Percentiles rank a stretch among this genome's conserved stretches.
Evolutionary conservation across 2,329 filamentous ascomycete genomes (phyloP).

Genomic region (Curvularia sp.): DNA sequence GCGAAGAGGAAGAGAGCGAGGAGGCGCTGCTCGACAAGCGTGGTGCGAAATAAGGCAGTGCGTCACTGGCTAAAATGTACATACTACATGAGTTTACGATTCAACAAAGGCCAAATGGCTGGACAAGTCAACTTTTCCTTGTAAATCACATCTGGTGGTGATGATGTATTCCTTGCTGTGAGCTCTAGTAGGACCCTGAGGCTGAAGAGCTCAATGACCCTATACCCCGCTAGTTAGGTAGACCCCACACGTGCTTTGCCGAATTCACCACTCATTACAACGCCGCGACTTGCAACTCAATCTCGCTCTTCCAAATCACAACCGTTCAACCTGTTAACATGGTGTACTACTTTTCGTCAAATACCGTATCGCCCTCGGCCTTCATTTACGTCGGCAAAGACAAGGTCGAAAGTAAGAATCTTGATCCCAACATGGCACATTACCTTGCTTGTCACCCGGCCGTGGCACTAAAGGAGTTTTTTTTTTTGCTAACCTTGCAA

Average conservation of each 20-base stretch:
- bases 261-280: slow-evolving; percentile 33
- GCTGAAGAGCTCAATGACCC: slow-evolving; percentile 3
- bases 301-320: neutral
- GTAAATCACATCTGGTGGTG: neutral
- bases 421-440: neutral
- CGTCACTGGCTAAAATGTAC: neutral
- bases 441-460: neutral
- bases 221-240: slow-evolving; percentile 31
- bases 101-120: neutral
- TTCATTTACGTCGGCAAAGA: slow-evolving; percentile 98
- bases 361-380: slow-evolving; percentile 78
- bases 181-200: slow-evolving; percentile 11
- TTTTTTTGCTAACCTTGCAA: neutral
- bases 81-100: neutral
- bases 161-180: neutral
- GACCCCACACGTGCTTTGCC: slow-evolving; percentile 38
- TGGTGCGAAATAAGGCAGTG: slow-evolving; percentile 27
- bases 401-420: slow-evolving; percentile 89
- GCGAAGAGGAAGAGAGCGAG: slow-evolving; percentile 38
- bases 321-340: slow-evolving; percentile 57
- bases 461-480: neutral
- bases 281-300: neutral
- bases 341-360: slow-evolving; percentile 97
- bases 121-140: neutral
- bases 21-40: slow-evolving; percentile 36